Conservation (phyloP, 2,329 filamentous ascomycete species). For the Fusarium devonianum region DNA sequence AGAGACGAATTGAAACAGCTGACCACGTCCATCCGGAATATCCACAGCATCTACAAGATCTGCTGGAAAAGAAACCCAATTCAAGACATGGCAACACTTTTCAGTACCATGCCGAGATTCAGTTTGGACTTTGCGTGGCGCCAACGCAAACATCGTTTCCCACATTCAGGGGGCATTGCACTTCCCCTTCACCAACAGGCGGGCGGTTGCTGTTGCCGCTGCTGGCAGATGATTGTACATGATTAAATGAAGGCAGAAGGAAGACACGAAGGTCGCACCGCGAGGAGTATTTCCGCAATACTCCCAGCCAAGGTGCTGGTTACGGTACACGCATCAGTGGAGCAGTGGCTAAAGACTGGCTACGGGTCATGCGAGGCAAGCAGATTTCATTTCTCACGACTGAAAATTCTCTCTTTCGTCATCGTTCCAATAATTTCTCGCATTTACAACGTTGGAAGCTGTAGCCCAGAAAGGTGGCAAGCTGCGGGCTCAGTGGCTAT, state of each 20-base stretch:
- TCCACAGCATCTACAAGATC: conserved; percentile 10
- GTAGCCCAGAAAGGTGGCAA: no score
- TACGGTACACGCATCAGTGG: conserved; percentile 14
- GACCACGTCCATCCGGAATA: conserved; percentile 5
- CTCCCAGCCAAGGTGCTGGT: conserved; percentile 16
- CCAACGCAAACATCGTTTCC: conserved; percentile 2
- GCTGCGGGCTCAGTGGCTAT: no score
- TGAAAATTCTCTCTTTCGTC: conserved; percentile 12
- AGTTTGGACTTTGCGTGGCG: conserved; percentile 6
- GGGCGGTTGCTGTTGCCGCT: conserved; percentile 2
- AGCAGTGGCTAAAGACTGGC: conserved; percentile 10
- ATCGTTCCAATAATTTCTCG: conserved; percentile 20
- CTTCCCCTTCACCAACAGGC: conserved; percentile 23
- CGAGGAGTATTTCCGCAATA: conserved; percentile 27
- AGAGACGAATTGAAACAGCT: conserved; percentile 9
- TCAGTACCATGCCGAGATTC: conserved; percentile 10
- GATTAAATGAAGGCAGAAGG: conserved; percentile 26
- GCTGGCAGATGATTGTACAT: conserved; percentile 9
- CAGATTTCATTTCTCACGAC: conserved; percentile 7
- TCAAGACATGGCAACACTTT: conserved; percentile 12
- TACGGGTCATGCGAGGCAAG: conserved; percentile 10
- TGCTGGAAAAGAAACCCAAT: conserved; percentile 7
- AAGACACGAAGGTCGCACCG: conserved; percentile 29
- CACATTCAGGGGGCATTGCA: conserved; percentile 4
- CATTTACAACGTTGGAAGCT: no score